These are phyloP conservation scores for Mangifera indica DNA, from an alignment of 345 rosid species.

Conservation along the genomic window DNA sequence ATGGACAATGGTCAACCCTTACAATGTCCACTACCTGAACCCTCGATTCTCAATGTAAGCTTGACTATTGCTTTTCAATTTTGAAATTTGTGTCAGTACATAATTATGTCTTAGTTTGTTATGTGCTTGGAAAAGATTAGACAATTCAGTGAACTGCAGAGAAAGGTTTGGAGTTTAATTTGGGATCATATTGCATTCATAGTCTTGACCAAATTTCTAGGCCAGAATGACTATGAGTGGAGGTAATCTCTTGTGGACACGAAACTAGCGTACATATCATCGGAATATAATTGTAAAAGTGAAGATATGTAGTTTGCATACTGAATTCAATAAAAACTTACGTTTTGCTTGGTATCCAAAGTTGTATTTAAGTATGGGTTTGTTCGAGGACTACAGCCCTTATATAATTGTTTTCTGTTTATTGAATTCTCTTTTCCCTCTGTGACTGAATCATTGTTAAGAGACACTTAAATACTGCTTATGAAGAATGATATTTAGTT, in stretches of 20 bases:
- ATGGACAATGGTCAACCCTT: conserved; percentile 72
- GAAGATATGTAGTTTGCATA: neutral
- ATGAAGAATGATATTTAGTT: no score
- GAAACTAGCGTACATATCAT: neutral
- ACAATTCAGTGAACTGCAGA: neutral
- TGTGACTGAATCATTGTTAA: no score
- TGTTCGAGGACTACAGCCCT: neutral
- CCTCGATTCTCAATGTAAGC: conserved; percentile 86
- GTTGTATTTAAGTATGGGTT: neutral
- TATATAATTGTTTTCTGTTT: no score
- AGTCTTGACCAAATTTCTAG: neutral
- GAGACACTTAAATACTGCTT: no score
- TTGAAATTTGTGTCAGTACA: neutral
- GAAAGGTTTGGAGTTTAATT: neutral
- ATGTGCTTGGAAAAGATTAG: neutral
- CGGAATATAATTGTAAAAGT: neutral
- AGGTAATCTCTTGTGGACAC: neutral
- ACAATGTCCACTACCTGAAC: conserved; percentile 88
- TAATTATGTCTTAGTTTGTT: neutral
- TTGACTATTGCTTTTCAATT: neutral
- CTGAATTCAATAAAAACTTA: neutral
- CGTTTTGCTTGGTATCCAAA: neutral
- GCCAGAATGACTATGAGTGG: neutral
- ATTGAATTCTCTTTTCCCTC: no score
- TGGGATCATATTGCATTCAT: neutral